These are phyloP conservation scores for Nannizzia gypsea DNA, from an alignment of 2,329 filamentous ascomycete species.

Conservation along the genomic window DNA sequence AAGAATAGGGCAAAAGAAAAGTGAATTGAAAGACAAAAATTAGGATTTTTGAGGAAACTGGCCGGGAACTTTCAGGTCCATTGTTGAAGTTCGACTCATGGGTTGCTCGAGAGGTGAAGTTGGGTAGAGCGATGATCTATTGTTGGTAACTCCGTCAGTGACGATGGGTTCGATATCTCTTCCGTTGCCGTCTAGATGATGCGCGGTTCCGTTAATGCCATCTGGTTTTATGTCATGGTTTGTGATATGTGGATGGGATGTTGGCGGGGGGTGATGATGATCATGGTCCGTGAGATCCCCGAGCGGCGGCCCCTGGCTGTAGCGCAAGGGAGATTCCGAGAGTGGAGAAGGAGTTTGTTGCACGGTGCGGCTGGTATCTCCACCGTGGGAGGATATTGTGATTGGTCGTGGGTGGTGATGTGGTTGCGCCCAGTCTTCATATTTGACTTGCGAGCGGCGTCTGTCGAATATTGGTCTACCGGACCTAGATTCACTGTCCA, in stretches of 20 bases:
- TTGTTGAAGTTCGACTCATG: slow-evolving; percentile 36
- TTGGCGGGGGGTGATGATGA: background rate
- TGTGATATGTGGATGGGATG: background rate
- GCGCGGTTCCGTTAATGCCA: background rate
- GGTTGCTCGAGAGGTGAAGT: slow-evolving; percentile 20
- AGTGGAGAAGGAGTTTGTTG: background rate
- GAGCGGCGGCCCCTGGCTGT: background rate
- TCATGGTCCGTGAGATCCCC: background rate
- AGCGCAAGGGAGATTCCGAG: background rate
- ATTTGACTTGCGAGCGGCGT: background rate
- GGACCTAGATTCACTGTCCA: background rate
- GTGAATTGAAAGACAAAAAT: background rate
- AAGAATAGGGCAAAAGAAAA: background rate
- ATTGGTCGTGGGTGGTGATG: background rate
- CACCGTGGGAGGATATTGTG: background rate
- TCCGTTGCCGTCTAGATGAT: background rate
- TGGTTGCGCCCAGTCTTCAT: background rate
- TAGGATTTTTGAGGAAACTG: slow-evolving; percentile 41
- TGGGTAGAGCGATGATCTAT: background rate
- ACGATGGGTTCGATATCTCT: background rate
- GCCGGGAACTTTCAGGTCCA: slow-evolving; percentile 59
- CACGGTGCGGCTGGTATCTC: background rate
- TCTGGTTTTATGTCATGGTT: background rate
- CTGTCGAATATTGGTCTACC: background rate
- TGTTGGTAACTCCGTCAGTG: background rate